Conservation (phyloP, 2,329 filamentous ascomycete species). For the Diatrype stigma region DNA sequence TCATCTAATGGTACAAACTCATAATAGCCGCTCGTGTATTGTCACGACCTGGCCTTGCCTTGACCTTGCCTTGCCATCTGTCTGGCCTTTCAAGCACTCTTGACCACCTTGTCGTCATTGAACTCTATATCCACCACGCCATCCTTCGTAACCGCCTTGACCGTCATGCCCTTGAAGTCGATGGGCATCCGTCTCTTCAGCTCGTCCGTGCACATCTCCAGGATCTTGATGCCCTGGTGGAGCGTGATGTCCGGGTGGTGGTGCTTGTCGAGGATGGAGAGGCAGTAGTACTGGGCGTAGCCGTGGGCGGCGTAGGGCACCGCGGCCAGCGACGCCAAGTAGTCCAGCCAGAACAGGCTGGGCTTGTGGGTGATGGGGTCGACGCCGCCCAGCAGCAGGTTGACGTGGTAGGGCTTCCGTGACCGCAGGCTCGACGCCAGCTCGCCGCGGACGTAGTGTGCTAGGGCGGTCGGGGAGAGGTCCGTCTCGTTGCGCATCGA, state of each 20-base stretch:
- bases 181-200: constrained; percentile 94
- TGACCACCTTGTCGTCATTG: constrained; percentile 72
- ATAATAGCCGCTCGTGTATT: not conserved
- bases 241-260: constrained; percentile 92
- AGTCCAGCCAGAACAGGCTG: constrained; percentile 94
- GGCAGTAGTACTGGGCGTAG: constrained; percentile 99
- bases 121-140: constrained; percentile 82
- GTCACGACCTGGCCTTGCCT: no score
- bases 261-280: constrained; percentile 97
- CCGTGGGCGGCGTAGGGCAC: constrained; percentile 96
- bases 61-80: constrained; percentile 15
- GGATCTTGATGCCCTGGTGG: constrained; percentile 84
- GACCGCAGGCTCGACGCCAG: constrained; percentile 87
- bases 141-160: constrained; percentile 94
- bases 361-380: constrained; percentile 90
- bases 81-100: constrained; percentile 51
- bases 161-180: constrained; percentile 95
- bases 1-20: not conserved
- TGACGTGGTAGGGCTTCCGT: constrained; percentile 93
- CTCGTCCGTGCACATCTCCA: constrained; percentile 94
- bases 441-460: constrained; percentile 90
- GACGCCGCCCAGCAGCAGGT: constrained; percentile 89
- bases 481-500: constrained; percentile 97
- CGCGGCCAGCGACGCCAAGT: constrained; percentile 81
- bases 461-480: constrained; percentile 81